Conservation (phyloP, 306 rosid species). For the Macrotyloma uniflorum region DNA sequence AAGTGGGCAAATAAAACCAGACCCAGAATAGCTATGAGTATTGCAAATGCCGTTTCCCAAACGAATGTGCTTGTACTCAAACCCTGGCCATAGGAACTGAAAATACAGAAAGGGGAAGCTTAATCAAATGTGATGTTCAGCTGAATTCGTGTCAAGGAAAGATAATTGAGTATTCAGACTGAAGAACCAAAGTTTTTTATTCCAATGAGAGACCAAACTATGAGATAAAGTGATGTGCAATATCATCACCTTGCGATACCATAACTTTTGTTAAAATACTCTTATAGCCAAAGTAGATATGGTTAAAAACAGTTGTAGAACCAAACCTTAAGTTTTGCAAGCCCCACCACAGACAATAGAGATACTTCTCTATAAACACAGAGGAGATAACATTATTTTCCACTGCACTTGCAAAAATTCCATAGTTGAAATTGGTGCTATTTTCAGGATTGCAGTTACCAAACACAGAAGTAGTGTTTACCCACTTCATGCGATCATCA, state of each 20-base stretch:
- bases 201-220: neutral
- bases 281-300: slow-evolving; percentile 8
- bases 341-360: slow-evolving; percentile 97
- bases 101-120: slow-evolving; percentile 26
- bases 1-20: slow-evolving; percentile 89
- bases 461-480: slow-evolving; percentile 60
- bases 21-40: slow-evolving; percentile 78
- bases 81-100: slow-evolving; percentile 84
- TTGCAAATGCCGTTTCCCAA: slow-evolving; percentile 84
- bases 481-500: slow-evolving; percentile 60
- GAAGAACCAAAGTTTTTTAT: neutral
- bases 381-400: slow-evolving; percentile 59
- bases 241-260: neutral
- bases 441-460: slow-evolving; percentile 65
- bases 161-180: neutral
- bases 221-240: slow-evolving; percentile 6
- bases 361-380: slow-evolving; percentile 68
- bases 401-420: slow-evolving; percentile 67
- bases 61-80: slow-evolving; percentile 68
- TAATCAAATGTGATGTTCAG: slow-evolving; percentile 24
- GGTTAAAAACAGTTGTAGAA: neutral
- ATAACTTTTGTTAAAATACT: neutral
- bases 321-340: slow-evolving; percentile 91
- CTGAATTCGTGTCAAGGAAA: slow-evolving; percentile 24
- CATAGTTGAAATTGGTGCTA: slow-evolving; percentile 57